Evolutionary conservation across 1,284 basidiomycete species (phyloP).

Genomic region (Melampsora medusae): DNA sequence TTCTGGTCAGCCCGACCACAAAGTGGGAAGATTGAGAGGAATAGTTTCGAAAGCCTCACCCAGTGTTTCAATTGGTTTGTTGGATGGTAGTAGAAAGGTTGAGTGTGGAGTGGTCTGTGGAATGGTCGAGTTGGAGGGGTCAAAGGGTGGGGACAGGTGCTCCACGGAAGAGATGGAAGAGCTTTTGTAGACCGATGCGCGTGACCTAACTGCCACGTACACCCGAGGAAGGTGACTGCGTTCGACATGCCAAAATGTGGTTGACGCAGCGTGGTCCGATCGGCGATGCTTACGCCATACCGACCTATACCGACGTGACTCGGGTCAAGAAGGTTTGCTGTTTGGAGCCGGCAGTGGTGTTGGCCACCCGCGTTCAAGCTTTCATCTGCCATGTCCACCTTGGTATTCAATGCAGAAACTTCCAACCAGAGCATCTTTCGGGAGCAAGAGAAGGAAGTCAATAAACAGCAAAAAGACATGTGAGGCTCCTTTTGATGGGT

Average conservation of each 20-base stretch:
- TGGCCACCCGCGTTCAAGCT: neutral
- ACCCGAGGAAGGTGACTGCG: neutral
- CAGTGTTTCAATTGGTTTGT: too few species aligned
- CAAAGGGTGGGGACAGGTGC: neutral
- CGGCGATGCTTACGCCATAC: neutral
- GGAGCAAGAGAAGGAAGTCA: constrained; percentile 11
- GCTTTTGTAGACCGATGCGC: constrained; percentile 2
- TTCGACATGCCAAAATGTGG: neutral
- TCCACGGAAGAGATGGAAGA: neutral
- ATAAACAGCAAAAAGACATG: constrained; percentile 32
- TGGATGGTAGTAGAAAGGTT: neutral
- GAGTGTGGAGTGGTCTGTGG: neutral
- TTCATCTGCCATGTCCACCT: neutral
- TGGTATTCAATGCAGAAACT: constrained; percentile 3
- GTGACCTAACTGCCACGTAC: constrained; percentile 8
- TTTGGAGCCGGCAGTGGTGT: neutral
- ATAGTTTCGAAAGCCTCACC: too few species aligned
- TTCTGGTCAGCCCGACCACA: too few species aligned
- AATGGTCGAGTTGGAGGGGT: neutral
- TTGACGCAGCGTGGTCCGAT: neutral
- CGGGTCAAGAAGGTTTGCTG: neutral
- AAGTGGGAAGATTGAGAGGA: too few species aligned
- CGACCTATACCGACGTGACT: neutral
- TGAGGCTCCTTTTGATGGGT: constrained; percentile 1
- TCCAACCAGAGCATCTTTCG: constrained; percentile 1